Conservation (phyloP, 2,329 filamentous ascomycete genomes). For the Calonectria montana region DNA sequence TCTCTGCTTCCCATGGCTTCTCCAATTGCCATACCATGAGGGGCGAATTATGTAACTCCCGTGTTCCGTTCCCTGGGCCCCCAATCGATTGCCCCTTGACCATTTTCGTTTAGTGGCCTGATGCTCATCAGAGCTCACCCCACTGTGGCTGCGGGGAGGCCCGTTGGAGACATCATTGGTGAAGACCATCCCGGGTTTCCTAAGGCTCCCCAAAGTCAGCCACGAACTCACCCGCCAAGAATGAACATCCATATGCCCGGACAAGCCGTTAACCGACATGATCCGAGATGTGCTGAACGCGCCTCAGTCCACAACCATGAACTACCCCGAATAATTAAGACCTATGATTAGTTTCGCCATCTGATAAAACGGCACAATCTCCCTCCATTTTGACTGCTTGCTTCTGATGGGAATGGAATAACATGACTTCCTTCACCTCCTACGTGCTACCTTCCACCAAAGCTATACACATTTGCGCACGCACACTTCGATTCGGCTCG, state of each 20-base stretch:
- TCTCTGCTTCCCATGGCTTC: neutral
- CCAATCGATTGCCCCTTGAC: neutral
- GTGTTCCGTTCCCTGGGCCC: neutral
- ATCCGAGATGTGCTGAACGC: slow-evolving; percentile 18
- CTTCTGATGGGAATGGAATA: neutral
- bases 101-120: slow-evolving; percentile 20
- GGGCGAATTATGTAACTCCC: neutral
- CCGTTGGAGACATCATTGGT: slow-evolving; percentile 9
- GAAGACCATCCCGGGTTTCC: neutral
- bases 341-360: neutral
- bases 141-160: slow-evolving; percentile 18
- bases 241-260: slow-evolving; percentile 26
- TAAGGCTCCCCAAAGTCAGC: neutral
- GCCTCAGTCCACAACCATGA: slow-evolving; percentile 12
- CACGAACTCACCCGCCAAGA: slow-evolving; percentile 11
- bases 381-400: neutral
- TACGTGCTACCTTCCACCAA: neutral
- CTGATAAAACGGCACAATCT: slow-evolving; percentile 10
- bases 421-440: neutral
- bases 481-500: neutral
- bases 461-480: neutral
- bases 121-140: slow-evolving; percentile 19
- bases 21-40: neutral
- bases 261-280: slow-evolving; percentile 23
- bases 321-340: slow-evolving; percentile 15